Evolutionary conservation across 352 stramenopile genomes (phyloP), one percentile per base, ranked within the genome.

Genomic region (Paralagenidium karlingii): DNA sequence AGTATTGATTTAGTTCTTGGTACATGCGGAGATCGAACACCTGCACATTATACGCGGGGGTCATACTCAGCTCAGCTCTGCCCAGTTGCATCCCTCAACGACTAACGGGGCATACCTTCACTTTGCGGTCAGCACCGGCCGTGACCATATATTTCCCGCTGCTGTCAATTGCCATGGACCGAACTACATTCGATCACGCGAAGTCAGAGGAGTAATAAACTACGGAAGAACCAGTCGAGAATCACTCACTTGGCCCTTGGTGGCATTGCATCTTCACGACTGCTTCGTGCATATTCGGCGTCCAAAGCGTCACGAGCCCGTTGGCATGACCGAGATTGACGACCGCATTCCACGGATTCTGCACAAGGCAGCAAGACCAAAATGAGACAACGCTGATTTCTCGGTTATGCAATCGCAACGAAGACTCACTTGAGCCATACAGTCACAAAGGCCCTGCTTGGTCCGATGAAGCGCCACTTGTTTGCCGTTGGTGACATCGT

Each of bases 191-290:
- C 15, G 45, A 43, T 24, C 15, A 45, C n/a, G 33, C 48, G 24
- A 29, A 13, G n/a, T 34, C 15, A 41, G 20, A 47, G 22, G 24
- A 15, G 22, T 13, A 29, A 56, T 10, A 1, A 34, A 38, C 2
- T 27, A 18, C 28, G 4, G 31, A 33, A 40, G 20, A 34, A 24
- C 4, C 21, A 36, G 30, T 9, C 21, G 16, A 41, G 2, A 19
- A 38, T 1, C 26, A 68, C 77, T 57, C 93, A 68, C 98, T 82
- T 3, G 93, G 83, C 47, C 92, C 94, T 43, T 93, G 78, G 60
- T 99, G 95, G 58, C 87, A 97, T 33, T 99, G 78, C 66, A 99
- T 95, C 58, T 97, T 98, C 33, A 98, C 92, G 22, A 99, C 75
- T 21, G 91, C 75, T 43, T 92, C 74, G 19, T 60, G 47, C 80